phyloP scores from a whole-genome alignment of 2,329 filamentous ascomycete genomes.

The Calonectria hawksworthii region DNA sequence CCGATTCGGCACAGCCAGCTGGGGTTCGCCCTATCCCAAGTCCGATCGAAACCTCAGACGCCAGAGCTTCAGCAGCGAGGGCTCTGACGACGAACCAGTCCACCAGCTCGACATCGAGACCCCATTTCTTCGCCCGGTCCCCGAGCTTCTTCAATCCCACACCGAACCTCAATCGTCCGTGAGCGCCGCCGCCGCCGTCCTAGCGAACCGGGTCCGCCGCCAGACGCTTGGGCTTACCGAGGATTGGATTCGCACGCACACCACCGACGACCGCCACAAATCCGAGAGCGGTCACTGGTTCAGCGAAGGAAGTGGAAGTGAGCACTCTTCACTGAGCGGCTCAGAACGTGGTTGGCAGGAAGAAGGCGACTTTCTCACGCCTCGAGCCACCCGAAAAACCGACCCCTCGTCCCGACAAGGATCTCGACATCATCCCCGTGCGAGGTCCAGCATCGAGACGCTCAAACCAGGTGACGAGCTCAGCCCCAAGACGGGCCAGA shows the following conservation, averaged over 20 bases:
- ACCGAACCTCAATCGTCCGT: slow-evolving; percentile 50
- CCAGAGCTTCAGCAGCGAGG: slow-evolving; percentile 70
- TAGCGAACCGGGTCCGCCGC: slow-evolving; percentile 73
- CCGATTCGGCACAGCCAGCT: slow-evolving; percentile 80
- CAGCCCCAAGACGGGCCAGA: slow-evolving; percentile 46
- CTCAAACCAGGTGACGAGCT: slow-evolving; percentile 55
- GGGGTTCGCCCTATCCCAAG: slow-evolving; percentile 90
- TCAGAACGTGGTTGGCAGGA: slow-evolving; percentile 69
- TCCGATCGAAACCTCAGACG: slow-evolving; percentile 68
- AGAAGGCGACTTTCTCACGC: slow-evolving; percentile 63
- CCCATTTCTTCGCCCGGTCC: slow-evolving; percentile 71
- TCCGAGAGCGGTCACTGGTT: slow-evolving; percentile 85
- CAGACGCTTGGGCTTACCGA: slow-evolving; percentile 77
- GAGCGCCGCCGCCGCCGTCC: slow-evolving; percentile 72
- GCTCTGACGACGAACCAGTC: slow-evolving; percentile 71
- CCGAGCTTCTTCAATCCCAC: slow-evolving; percentile 55
- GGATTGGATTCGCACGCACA: slow-evolving; percentile 89
- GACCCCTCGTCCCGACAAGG: slow-evolving; percentile 43
- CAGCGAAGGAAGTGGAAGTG: slow-evolving; percentile 80
- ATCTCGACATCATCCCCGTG: slow-evolving; percentile 59
- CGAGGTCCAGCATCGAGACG: slow-evolving; percentile 70
- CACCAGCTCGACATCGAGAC: slow-evolving; percentile 74
- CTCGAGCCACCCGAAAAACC: slow-evolving; percentile 54
- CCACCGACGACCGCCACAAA: slow-evolving; percentile 74
- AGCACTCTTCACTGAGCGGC: slow-evolving; percentile 81